A percentile compares a stretch with the other conserved stretches of the same genome.
These are phyloP conservation scores for Wallacemonas sp. DNA, from an alignment of 208 protist genomes.

Conservation along the genomic window DNA sequence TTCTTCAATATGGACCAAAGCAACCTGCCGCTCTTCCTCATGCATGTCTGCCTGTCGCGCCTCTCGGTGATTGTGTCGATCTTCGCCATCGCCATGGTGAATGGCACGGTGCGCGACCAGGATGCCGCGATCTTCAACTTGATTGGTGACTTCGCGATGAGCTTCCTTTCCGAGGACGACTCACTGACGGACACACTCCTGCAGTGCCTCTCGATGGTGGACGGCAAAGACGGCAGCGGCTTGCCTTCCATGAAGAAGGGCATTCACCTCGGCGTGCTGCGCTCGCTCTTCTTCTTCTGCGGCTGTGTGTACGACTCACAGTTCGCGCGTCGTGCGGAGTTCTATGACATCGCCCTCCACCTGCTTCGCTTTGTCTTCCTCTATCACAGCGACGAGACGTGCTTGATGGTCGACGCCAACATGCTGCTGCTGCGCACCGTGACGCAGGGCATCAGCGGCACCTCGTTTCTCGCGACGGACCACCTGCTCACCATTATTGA, in stretches of 20 bases:
- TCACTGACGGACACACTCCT: constrained; percentile 63
- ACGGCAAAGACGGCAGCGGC: constrained; percentile 14
- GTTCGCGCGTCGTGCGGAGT: constrained; percentile 30
- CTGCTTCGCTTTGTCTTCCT: constrained; percentile 77
- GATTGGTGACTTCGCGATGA: constrained; percentile 59
- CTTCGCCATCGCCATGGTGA: constrained; percentile 71
- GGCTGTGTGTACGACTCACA: constrained; percentile 69
- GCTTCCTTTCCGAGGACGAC: constrained; percentile 58
- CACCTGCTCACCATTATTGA: constrained; percentile 56
- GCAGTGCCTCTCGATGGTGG: constrained; percentile 54
- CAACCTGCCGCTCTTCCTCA: constrained; percentile 45
- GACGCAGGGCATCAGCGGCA: constrained; percentile 42
- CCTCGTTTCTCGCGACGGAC: constrained; percentile 54
- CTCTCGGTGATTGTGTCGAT: constrained; percentile 83
- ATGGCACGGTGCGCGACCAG: constrained; percentile 27
- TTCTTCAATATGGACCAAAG: background rate
- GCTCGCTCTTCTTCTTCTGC: constrained; percentile 86
- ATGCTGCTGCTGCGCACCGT: constrained; percentile 57
- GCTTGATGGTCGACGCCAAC: constrained; percentile 74
- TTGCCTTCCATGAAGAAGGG: background rate
- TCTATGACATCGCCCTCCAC: constrained; percentile 71
- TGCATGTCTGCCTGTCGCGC: constrained; percentile 74
- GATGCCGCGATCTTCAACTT: constrained; percentile 52
- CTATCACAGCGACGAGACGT: constrained; percentile 68
- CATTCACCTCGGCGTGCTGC: constrained; percentile 72